Evolutionary conservation across 2,329 filamentous ascomycete genomes (phyloP), one percentile per base, ranked within the genome.

Genomic region (Colletotrichum sp.): DNA sequence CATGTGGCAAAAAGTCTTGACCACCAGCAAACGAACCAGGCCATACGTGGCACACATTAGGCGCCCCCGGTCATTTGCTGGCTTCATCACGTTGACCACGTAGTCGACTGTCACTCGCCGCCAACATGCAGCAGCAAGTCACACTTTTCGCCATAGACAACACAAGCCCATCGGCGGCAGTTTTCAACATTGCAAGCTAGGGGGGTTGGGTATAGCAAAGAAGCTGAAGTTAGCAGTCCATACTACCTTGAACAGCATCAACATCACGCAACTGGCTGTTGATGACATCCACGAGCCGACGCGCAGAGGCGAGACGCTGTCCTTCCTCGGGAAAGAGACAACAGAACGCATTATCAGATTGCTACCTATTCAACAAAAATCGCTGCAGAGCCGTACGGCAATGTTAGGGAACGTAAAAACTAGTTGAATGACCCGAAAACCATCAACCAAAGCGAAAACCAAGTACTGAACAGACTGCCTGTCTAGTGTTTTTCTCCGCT

Each of bases 311-410:
- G 74, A 55, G 52, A 69, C 70, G 74, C 74, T 76, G 74, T 76
- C 74, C 70, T 76, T 74, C 65, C 74, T 57, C 52, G 30, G 44
- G 74, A 76, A 76, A 74, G 74, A 76, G 74, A 76, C 74, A 76
- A 72, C 76, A 74, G 62, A 73, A 76, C 68, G 68, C 65, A 76
- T 32, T 74, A 69, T 77, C 69, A 72, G 60, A 77, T 77, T 77
- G 76, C 76, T 77, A 77, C 65, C 73, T 74, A 76, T 63, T 68
- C 55, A 68, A 76, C 57, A 69, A 64, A 64, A 76, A 67, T 52
- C 70, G 76, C 73, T 77, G 74, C 30, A 73, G 18, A 59, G 62
- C 55, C 70, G 26, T 52, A 24, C n/a, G 69, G 73, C 39, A 69
- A 59, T 68, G 73, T 73, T 69, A 77, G 76, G 62, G 69, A 77